phyloP scores from a whole-genome alignment of 768 basidiomycete species.

The Brasilioporus rufonigricans region DNA sequence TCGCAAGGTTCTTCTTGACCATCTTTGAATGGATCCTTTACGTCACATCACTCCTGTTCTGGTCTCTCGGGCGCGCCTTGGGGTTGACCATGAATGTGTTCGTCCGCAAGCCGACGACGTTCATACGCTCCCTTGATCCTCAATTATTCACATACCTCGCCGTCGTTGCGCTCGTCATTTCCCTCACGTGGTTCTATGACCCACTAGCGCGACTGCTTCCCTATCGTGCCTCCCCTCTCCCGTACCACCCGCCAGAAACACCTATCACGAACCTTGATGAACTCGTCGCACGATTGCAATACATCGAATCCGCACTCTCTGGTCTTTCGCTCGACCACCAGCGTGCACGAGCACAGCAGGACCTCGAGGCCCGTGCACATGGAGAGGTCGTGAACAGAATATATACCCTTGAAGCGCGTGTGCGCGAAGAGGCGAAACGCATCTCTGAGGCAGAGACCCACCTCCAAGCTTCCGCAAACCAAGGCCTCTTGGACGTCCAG shows the following conservation, averaged over 20 bases:
- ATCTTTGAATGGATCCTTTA: slow-evolving; percentile 26
- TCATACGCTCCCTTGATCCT: slow-evolving; percentile 34
- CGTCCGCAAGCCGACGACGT: slow-evolving; percentile 45
- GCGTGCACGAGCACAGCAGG: slow-evolving; percentile 47
- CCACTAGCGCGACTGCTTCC: slow-evolving; percentile 35
- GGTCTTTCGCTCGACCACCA: slow-evolving; percentile 57
- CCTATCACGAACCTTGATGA: slow-evolving; percentile 69
- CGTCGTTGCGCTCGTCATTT: slow-evolving; percentile 41
- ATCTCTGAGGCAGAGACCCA: slow-evolving; percentile 54
- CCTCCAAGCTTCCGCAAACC: slow-evolving; percentile 42
- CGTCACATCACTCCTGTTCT: slow-evolving; percentile 35
- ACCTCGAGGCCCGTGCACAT: slow-evolving; percentile 49
- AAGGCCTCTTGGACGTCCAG: slow-evolving; percentile 48
- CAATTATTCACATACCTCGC: slow-evolving; percentile 34
- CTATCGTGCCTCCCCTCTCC: slow-evolving; percentile 27
- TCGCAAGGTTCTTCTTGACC: slow-evolving; percentile 29
- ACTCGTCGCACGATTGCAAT: slow-evolving; percentile 57
- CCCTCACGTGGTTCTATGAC: slow-evolving; percentile 46
- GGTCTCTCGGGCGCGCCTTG: slow-evolving; percentile 45
- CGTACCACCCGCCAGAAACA: slow-evolving; percentile 53
- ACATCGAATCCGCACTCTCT: slow-evolving; percentile 62
- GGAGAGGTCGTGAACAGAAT: slow-evolving; percentile 55
- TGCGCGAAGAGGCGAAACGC: slow-evolving; percentile 45
- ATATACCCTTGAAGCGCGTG: slow-evolving; percentile 52
- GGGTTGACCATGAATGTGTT: slow-evolving; percentile 50